A percentile compares a stretch with the other conserved stretches of the same genome.
phyloP scores from a whole-genome alignment of 805 yeast genomes.

The Candida corydali region DNA sequence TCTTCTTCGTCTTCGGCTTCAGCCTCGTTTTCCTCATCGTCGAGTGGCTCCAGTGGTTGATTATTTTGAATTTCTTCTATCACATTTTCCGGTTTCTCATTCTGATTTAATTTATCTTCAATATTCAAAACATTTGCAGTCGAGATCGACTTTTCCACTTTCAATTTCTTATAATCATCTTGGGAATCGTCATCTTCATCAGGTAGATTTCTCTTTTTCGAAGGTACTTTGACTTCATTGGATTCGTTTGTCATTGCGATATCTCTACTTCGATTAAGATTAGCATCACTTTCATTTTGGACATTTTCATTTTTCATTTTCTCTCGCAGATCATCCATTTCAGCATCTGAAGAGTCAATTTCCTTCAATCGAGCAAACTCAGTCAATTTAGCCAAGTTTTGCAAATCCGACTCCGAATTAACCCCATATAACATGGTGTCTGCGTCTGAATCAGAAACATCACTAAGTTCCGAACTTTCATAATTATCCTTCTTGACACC shows the following conservation, averaged over 20 bases:
- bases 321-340: background rate
- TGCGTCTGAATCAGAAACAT: slow-evolving; percentile 58
- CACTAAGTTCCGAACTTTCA: slow-evolving; percentile 45
- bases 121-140: too few species aligned
- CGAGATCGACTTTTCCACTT: too few species aligned
- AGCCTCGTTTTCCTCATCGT: slow-evolving; percentile 12
- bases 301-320: background rate
- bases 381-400: slow-evolving; percentile 37
- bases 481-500: slow-evolving; percentile 18
- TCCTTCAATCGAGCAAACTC: slow-evolving; percentile 38
- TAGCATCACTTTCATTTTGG: too few species aligned
- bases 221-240: slow-evolving; percentile 1
- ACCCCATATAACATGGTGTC: slow-evolving; percentile 66
- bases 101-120: too few species aligned
- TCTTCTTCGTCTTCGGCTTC: slow-evolving; percentile 14
- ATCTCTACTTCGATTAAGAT: too few species aligned
- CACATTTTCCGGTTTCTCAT: slow-evolving; percentile 13
- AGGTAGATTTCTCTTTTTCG: slow-evolving; percentile 1
- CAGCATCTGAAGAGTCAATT: slow-evolving; percentile 26
- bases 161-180: background rate
- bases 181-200: background rate
- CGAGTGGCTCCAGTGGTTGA: slow-evolving; percentile 4
- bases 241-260: background rate
- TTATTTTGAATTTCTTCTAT: slow-evolving; percentile 10
- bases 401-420: slow-evolving; percentile 31